Evolutionary conservation across 176 grass and related monocot species (phyloP), one percentile per base, ranked within the genome.

Genomic region (Phoenix dactylifera): DNA sequence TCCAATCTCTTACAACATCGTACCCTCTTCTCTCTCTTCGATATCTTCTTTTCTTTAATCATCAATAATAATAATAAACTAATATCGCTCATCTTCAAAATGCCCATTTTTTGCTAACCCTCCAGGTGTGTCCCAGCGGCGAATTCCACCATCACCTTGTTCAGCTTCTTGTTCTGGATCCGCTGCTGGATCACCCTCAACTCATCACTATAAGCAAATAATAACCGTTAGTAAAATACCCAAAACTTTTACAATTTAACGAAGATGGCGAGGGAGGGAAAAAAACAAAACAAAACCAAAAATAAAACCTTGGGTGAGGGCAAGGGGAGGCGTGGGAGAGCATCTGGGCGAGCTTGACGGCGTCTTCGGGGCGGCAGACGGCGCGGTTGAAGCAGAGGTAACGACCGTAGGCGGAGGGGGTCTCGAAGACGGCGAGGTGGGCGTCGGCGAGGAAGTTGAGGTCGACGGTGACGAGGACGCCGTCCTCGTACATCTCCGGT

Each of bases 391-490:
- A 98, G 81, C 87, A 98, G 66, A 98, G 74, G 69, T 98, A 91
- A 4, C 93, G 84, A 35, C 93, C 93, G 66, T 79, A 76, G 1
- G 84, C 84, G 15, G 73, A 75, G 50, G 93, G 81, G 4, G 63
- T 77, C 79, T 98, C 93, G 30, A 83, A 98, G 30, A 79, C 82
- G 5, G 93, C 88, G 0, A 92, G 26, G 65, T 98, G 88, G 16
- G 93, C 81, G 59, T 98, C 84, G 24, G 78, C 87, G 6, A 92
- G 82, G 67, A 89, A 86, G 62, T 74, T 73, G 23, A 60, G 60
- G 66, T 89, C 84, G 29, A 98, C 93, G 14, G 93, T 98, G 16
- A 81, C 93, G 18, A 98, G 79, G 51, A 98, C 93, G 65, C 93
- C 93, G 57, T 53, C 67, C 23, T 69, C 66, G 61, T 98, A 98